Base-by-base conservation (phyloP, 371 early-diverging fungal species). In the Furculomyces boomerangus region DNA sequence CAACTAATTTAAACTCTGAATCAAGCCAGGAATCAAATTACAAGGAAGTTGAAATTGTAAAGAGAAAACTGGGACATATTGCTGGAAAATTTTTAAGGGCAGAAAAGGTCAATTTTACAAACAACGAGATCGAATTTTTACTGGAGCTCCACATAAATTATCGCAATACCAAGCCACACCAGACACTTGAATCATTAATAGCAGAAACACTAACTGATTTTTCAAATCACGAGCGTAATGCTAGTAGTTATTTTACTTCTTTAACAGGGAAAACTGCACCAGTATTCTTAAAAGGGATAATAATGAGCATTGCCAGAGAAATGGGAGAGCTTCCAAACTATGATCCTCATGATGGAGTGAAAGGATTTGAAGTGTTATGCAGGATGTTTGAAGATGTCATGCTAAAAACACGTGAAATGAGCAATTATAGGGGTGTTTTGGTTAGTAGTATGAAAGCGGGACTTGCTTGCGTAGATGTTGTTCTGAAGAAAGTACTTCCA, bases 401-500 rank as follows among this genome's bases (percentile, higher is more conserved):
- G 22, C 22, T 43, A 5, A 10, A 43, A 43, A 22, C n/a, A 43
- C 10, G 22, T n/a, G 22, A 20, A 22, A 5, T 13, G 5, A 13
- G 43, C 22, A 22, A 43, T 43, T 43, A n/a, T 16, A 43, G 22
- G 22, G 43, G 43, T n/a, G 43, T 43, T 43, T 20, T 43, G 3
- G 22, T 20, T 20, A 43, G n/a, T 5, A n/a, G 43, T 20, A n/a
- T 43, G 20, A 43, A 22, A 20, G 10, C 22, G 10, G 43, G 43
- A 3, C 43, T n/a, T 5, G 5, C 10, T 43, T 43, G 43, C 22
- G 22, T 43, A 5, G 43, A 43, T 20, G 22, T 20, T 22, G 5
- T 43, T 13, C 5, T 20, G 5, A 43, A 43, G 16, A 49, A 70
- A 18, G 68, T 78, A 1, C 62, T 88, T 30, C 84, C 85, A 3